Base-by-base conservation (phyloP, 768 basidiomycete species). In the Psilocybe sp. region DNA sequence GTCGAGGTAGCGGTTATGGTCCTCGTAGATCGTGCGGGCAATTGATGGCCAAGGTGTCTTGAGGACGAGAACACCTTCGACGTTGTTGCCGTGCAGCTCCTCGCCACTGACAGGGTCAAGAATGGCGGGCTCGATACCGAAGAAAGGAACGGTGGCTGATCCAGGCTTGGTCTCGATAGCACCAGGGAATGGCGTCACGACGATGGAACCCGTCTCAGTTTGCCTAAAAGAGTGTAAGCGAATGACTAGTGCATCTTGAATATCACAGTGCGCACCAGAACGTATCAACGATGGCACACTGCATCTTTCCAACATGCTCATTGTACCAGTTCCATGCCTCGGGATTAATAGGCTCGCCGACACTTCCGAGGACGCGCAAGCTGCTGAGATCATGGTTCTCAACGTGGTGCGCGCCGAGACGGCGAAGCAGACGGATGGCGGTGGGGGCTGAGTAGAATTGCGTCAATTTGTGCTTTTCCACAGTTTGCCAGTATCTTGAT, bases 321-420 rank as follows among this genome's bases (percentile, higher is more conserved):
- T 96, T 93, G 71, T 95, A 97, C 96, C 96, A 98, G 60, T 95
- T 82, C 96, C 97, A 98, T 10, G 96, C 96, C 67, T 98, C 96
- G 20, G 95, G 94, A 69, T 98, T 98, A 76, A 99, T 98, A 1
- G 97, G 97, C 72, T 99, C 97, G 48, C 96, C 97, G 40, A 98
- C 97, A 51, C 79, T 86, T 18, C 97, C 96, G 35, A 99, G 74
- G 6, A 97, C 87, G 50, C 97, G 84, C 50, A 99, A 69, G 13
- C 79, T 80, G 61, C 78, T 82, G 42, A 99, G 78, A 64, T 97
- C 92, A 69, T 92, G 78, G 9, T 79, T 73, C 63, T 90, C 78
- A 49, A 92, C 91, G 64, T 95, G 91, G 40, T 93, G 84, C 49
- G 84, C 80, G 42, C 96, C 96, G 34, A 96, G 81, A 34, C 76